Base-by-base conservation (phyloP, 306 rosid genomes). In the Vicia sativa region DNA sequence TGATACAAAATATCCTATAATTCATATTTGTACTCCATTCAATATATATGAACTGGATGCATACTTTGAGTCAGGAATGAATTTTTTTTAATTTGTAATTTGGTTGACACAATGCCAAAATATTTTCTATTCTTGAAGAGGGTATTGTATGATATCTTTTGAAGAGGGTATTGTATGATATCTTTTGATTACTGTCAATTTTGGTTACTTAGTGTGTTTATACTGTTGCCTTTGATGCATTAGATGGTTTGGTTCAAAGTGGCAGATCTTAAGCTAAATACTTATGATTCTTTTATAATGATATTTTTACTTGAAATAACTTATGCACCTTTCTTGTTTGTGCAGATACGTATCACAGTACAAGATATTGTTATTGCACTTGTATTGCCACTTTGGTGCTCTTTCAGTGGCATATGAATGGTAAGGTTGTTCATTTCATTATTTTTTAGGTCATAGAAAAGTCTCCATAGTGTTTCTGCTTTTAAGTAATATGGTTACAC, bases 331-430 rank as follows among this genome's bases (percentile, higher is more conserved):
- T 21, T 74, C 69, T 78, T 50, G 53, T 82, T 74, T 59, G 74
- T 66, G 81, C 95, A 95, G 99, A 69, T 52, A 78, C 69, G 85
- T 80, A 37, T 84, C 81, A 68, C 91, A 82, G 62, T 91, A 87
- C 87, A 95, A 95, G 89, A 81, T 95, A 78, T 80, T 75, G 68
- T 77, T 95, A 83, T 55, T 89, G 86, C 97, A 95, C 65, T 65
- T 95, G 77, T 88, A 88, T 77, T 84, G 89, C 62, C 81, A 88
- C 79, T 77, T 77, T 65, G 99, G 99, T 37, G 92, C 91, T 53
- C 85, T 89, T 75, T 69, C 95, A 3, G 81, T 83, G 46, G 95
- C 95, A 29, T 81, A 87, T 80, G 96, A 95, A 75, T 75, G 96
- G 99, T 95, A 71, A 68, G 80, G 66, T 74, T 63, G 49, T 78